phyloP scores from a whole-genome alignment of 805 yeast species.

The Metschnikowia gruessii region DNA sequence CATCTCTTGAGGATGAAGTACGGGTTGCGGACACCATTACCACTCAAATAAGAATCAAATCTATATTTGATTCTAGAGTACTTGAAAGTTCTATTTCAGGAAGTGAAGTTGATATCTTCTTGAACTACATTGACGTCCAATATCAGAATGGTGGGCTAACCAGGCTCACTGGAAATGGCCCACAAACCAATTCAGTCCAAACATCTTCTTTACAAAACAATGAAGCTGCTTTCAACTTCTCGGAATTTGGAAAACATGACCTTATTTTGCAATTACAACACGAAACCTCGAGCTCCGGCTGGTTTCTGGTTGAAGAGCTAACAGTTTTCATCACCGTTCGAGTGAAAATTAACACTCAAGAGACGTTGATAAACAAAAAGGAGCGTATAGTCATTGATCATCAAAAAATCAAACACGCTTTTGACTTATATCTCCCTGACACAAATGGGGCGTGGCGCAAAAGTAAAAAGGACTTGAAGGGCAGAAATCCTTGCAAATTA shows the following conservation, averaged over 20 bases:
- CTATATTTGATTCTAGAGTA: background rate
- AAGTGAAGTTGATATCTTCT: background rate
- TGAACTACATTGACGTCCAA: slow-evolving; percentile 2
- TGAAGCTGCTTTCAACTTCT: slow-evolving; percentile 7
- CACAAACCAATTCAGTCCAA: slow-evolving; percentile 6
- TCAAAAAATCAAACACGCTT: slow-evolving; percentile 3
- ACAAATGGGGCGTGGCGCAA: background rate
- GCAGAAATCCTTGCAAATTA: slow-evolving; percentile 10
- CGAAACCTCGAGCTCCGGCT: slow-evolving; percentile 24
- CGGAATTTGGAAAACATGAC: slow-evolving; percentile 1
- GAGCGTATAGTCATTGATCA: slow-evolving; percentile 4
- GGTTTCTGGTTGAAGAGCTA: slow-evolving; percentile 20
- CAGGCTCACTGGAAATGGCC: slow-evolving; percentile 4
- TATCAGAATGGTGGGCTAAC: background rate
- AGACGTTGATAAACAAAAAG: slow-evolving; percentile 1
- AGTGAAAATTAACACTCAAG: background rate
- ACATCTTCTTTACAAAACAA: background rate
- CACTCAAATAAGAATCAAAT: slow-evolving; percentile 2
- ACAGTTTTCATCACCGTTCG: slow-evolving; percentile 13
- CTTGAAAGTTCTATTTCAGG: slow-evolving; percentile 1
- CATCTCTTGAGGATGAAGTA: slow-evolving; percentile 1
- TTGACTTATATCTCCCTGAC: slow-evolving; percentile 1
- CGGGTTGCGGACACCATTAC: slow-evolving; percentile 5
- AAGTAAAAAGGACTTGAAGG: slow-evolving; percentile 7
- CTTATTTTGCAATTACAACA: slow-evolving; percentile 25